phyloP scores from a whole-genome alignment of 2,329 filamentous ascomycete genomes.

The Pseudogymnoascus sp. region DNA sequence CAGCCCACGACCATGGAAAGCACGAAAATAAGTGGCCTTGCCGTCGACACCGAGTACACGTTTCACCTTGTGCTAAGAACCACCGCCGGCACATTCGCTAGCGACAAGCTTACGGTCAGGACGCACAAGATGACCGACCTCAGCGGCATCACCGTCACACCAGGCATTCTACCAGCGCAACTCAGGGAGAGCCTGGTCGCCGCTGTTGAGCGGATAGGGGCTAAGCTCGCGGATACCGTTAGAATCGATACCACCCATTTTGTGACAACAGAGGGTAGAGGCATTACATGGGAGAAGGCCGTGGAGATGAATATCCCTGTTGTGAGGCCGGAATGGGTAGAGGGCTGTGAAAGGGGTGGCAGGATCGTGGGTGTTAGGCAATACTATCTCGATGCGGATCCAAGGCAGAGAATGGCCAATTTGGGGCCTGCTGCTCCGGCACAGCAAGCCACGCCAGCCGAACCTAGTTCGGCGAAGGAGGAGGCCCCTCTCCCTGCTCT shows the following conservation, averaged over 20 bases:
- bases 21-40: slow-evolving; percentile 93
- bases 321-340: slow-evolving; percentile 92
- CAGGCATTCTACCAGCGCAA: slow-evolving; percentile 70
- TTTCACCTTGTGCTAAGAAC: slow-evolving; percentile 91
- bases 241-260: slow-evolving; percentile 98
- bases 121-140: slow-evolving; percentile 99
- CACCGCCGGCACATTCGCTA: slow-evolving; percentile 76
- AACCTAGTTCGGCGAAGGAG: slow-evolving; percentile 16
- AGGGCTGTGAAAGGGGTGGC: slow-evolving; percentile 89
- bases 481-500: slow-evolving; percentile 16
- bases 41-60: slow-evolving; percentile 92
- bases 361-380: slow-evolving; percentile 89
- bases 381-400: slow-evolving; percentile 87
- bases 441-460: slow-evolving; percentile 13
- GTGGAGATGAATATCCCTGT: slow-evolving; percentile 97
- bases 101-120: slow-evolving; percentile 73
- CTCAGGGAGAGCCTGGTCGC: slow-evolving; percentile 63
- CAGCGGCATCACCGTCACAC: slow-evolving; percentile 88
- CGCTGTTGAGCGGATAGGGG: slow-evolving; percentile 81
- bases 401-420: slow-evolving; percentile 26
- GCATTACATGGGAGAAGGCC: slow-evolving; percentile 89
- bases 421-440: slow-evolving; percentile 10
- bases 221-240: slow-evolving; percentile 81
- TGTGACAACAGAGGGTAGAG: slow-evolving; percentile 87
- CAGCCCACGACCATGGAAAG: slow-evolving; percentile 77